Conservation (phyloP, 1,284 basidiomycete species). For the Pseudozyma thailandica region DNA sequence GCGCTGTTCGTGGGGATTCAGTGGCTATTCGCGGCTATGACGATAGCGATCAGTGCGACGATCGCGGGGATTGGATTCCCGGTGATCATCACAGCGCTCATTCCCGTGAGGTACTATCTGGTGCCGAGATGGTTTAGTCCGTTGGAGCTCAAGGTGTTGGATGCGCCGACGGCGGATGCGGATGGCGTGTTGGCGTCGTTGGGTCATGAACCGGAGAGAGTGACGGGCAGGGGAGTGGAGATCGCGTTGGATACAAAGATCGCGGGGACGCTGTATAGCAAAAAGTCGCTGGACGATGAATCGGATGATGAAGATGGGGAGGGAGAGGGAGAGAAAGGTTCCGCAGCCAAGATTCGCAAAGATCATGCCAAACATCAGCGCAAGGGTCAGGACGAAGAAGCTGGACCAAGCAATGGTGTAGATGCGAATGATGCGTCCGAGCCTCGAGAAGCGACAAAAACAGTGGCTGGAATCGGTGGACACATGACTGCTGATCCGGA, state of each 20-base stretch:
- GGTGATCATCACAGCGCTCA: constrained; percentile 84
- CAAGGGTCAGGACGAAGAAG: constrained; percentile 17
- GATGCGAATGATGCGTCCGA: neutral
- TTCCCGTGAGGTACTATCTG: constrained; percentile 81
- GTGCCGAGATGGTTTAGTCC: constrained; percentile 82
- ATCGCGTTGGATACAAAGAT: constrained; percentile 58
- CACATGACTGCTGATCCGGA: constrained; percentile 21
- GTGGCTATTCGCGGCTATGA: constrained; percentile 85
- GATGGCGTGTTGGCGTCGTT: constrained; percentile 62
- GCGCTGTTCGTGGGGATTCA: constrained; percentile 83
- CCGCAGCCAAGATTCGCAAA: constrained; percentile 18
- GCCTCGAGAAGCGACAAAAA: constrained; percentile 10
- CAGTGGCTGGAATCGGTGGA: constrained; percentile 21
- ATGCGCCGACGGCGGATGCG: constrained; percentile 81
- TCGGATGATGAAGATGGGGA: constrained; percentile 25
- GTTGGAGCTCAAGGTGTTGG: constrained; percentile 84
- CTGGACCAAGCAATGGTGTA: constrained; percentile 3
- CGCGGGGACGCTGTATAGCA: constrained; percentile 49
- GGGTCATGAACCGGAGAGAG: constrained; percentile 58
- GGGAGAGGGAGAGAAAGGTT: constrained; percentile 16
- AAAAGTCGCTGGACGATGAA: constrained; percentile 34
- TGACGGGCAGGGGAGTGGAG: constrained; percentile 54
- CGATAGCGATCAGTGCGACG: constrained; percentile 91
- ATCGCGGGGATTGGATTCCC: constrained; percentile 84
- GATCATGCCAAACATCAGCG: constrained; percentile 16